Percentiles rank a stretch among this genome's conserved stretches.
phyloP scores from a whole-genome alignment of 1,284 basidiomycete genomes.

The Pascua sp. region DNA sequence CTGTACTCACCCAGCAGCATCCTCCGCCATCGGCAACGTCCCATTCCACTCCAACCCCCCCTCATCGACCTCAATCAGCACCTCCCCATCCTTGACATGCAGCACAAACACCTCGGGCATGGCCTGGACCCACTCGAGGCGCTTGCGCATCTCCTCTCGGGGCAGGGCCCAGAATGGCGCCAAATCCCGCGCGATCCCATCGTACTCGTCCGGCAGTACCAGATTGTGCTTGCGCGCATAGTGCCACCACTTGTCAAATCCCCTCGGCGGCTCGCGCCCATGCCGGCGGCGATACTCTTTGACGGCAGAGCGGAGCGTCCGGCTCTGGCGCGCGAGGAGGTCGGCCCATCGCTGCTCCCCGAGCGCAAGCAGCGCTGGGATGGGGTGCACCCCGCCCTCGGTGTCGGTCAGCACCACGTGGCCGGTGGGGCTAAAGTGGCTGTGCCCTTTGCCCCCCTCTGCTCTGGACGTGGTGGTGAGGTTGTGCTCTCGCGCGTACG shows the following conservation, averaged over 20 bases:
- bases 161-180: slow-evolving; percentile 73
- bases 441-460: slow-evolving; percentile 17
- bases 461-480: neutral
- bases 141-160: slow-evolving; percentile 64
- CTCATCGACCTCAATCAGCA: slow-evolving; percentile 31
- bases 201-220: slow-evolving; percentile 84
- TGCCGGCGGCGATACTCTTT: slow-evolving; percentile 73
- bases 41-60: slow-evolving; percentile 43
- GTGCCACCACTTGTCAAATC: slow-evolving; percentile 83
- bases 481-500: slow-evolving; percentile 1
- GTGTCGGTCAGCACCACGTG: slow-evolving; percentile 39
- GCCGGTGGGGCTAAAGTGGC: slow-evolving; percentile 37
- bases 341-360: slow-evolving; percentile 67
- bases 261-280: slow-evolving; percentile 69
- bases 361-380: slow-evolving; percentile 68
- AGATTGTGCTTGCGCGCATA: slow-evolving; percentile 69
- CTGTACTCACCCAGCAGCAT: slow-evolving; percentile 31
- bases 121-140: slow-evolving; percentile 57
- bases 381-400: slow-evolving; percentile 60
- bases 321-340: slow-evolving; percentile 67
- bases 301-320: slow-evolving; percentile 67
- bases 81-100: slow-evolving; percentile 29
- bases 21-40: slow-evolving; percentile 34
- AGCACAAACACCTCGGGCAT: slow-evolving; percentile 45
- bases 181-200: slow-evolving; percentile 71